Base-by-base conservation (phyloP, 2,329 filamentous ascomycete genomes). In the Fusarium multiceps region DNA sequence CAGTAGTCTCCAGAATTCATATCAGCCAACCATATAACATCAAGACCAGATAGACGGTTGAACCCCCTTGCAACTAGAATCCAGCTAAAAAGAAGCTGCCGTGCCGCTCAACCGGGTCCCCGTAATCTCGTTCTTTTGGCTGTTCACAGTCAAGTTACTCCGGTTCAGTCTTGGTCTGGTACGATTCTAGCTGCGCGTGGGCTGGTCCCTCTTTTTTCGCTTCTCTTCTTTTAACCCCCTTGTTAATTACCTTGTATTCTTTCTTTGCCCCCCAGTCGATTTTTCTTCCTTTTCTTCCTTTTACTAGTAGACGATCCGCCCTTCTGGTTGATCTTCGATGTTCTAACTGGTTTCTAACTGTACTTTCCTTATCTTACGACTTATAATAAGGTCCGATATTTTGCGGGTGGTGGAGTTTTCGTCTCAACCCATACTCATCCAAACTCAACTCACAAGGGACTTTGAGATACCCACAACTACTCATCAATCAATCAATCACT, bases 131-230 rank as follows among this genome's bases (percentile, higher is more conserved):
- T 57, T 59, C 46, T 56, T 63, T 64, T 55, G 51, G 48, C 69
- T 55, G 28, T 55, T 62, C 63, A 68, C 42, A 62, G 59, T 59
- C 59, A 64, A 67, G 64, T 64, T 63, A 62, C 60, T 66, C 55
- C 62, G 59, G 56, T 41, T 42, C 41, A 7, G 53, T 59, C 68
- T 73, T 66, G 71, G 66, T 65, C 68, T 74, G 69, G 73, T 74
- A 74, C 73, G 72, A 75, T 74, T 60, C 55, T 59, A 71, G 68
- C 54, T 59, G 69, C 69, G 69, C 53, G 43, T 75, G 73, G 73
- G 73, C 73, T 75, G 73, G 73, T 75, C 68, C 68, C 68, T 46
- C 45, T 28, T 71, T 69, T 69, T 43, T 54, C 55, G 37, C 48
- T 54, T 55, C 56, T 43, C 42, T 55, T 55, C 53, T 55, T 20